Conservation (phyloP, 2,329 filamentous ascomycete genomes). For the Tricladium varicosporioides region DNA sequence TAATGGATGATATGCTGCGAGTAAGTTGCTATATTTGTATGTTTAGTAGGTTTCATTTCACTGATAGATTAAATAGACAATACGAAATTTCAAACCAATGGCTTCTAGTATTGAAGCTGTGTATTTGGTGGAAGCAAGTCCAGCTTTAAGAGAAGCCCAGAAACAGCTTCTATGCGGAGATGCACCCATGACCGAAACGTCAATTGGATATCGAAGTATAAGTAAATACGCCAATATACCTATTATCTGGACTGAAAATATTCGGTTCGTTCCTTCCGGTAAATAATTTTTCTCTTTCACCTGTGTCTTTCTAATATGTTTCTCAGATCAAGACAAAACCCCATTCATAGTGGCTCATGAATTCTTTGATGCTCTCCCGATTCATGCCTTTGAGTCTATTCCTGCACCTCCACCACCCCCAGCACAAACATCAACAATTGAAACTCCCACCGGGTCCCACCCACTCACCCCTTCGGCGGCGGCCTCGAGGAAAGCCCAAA, state of each 20-base stretch:
- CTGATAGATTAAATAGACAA: conserved; percentile 56
- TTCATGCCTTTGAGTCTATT: conserved; percentile 88
- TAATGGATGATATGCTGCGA: conserved; percentile 95
- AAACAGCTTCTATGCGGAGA: conserved; percentile 79
- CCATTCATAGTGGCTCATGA: conserved; percentile 97
- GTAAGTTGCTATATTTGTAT: conserved; percentile 47
- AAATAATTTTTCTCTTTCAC: conserved; percentile 4
- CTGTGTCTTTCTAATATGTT: not conserved
- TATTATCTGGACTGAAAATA: conserved; percentile 83
- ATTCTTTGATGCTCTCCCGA: conserved; percentile 97
- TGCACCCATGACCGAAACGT: conserved; percentile 64
- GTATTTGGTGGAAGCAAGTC: conserved; percentile 93
- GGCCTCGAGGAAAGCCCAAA: conserved; percentile 14
- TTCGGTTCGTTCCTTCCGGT: conserved; percentile 22
- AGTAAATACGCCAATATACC: conserved; percentile 73
- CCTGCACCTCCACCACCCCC: conserved; percentile 39
- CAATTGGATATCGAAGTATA: conserved; percentile 69
- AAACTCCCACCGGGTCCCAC: conserved; percentile 42
- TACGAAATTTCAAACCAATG: conserved; percentile 79
- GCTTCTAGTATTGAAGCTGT: conserved; percentile 77
- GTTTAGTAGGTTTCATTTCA: conserved; percentile 5
- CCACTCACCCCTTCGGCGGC: conserved; percentile 33
- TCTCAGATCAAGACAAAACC: conserved; percentile 61
- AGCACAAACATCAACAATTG: conserved; percentile 34
- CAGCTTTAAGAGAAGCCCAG: conserved; percentile 72